Percentiles rank a stretch among this genome's conserved stretches.
These are phyloP conservation scores for Vinca major DNA, from an alignment of 305 asterid genomes.

Conservation along the genomic window DNA sequence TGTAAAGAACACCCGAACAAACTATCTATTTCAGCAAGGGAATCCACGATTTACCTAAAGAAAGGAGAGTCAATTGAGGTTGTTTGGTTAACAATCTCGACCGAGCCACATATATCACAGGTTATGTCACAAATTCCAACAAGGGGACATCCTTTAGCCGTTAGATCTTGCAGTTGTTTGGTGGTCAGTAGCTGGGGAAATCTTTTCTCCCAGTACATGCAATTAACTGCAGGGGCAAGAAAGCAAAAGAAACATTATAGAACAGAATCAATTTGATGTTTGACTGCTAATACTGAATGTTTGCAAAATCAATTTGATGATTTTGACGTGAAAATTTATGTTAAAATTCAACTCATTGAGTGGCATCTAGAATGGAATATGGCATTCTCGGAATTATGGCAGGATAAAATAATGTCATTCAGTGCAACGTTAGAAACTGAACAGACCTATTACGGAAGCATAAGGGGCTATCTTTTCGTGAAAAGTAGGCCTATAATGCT, in stretches of 20 bases:
- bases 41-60: constrained; percentile 41
- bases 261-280: not conserved
- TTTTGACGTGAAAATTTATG: not conserved
- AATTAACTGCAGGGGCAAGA: constrained; percentile 52
- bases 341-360: no score
- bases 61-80: constrained; percentile 86
- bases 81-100: constrained; percentile 67
- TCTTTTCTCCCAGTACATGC: constrained; percentile 95
- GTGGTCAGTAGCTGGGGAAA: constrained; percentile 69
- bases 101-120: constrained; percentile 85
- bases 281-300: not conserved
- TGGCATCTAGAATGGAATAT: not conserved
- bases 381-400: not conserved
- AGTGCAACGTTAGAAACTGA: constrained; percentile 9
- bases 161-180: constrained; percentile 61
- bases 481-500: constrained; percentile 64
- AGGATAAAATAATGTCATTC: not conserved
- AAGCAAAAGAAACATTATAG: not conserved
- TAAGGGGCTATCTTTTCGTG: constrained; percentile 78
- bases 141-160: constrained; percentile 57
- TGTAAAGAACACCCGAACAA: constrained; percentile 7
- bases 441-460: constrained; percentile 77
- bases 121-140: constrained; percentile 84
- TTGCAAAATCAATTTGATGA: not conserved
- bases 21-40: no score